phyloP scores from a whole-genome alignment of 306 rosid species.

The Sicyos baderoa region DNA sequence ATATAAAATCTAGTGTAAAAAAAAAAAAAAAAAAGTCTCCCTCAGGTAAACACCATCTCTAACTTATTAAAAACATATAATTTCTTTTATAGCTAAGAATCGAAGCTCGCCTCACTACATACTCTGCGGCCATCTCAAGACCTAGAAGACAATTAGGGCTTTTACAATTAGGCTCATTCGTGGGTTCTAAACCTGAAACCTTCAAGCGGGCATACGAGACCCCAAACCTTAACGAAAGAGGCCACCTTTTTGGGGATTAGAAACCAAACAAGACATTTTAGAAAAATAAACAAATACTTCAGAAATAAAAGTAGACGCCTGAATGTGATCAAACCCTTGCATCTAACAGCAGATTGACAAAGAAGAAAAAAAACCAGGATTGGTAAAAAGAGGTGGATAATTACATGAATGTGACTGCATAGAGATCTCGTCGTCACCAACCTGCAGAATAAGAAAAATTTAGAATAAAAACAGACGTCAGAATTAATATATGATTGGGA shows the following conservation, averaged over 20 bases:
- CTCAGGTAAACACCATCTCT: neutral
- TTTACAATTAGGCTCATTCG: too few relatives aligned
- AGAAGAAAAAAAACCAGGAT: neutral
- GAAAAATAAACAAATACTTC: neutral
- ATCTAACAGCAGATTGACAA: conserved; percentile 9
- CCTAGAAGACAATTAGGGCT: too few relatives aligned
- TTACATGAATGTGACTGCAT: conserved; percentile 50
- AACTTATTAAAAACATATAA: neutral
- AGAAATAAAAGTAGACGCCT: too few relatives aligned
- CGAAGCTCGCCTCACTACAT: too few relatives aligned
- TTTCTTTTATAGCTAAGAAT: too few relatives aligned
- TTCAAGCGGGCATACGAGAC: too few relatives aligned
- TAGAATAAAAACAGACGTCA: neutral
- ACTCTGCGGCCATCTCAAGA: too few relatives aligned
- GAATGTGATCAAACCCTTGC: neutral
- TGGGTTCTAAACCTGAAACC: too few relatives aligned
- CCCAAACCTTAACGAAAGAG: too few relatives aligned
- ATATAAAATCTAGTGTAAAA: too few relatives aligned
- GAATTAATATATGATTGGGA: conserved; percentile 17
- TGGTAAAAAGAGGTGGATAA: conserved; percentile 28
- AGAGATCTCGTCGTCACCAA: conserved; percentile 47
- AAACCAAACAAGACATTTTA: neutral
- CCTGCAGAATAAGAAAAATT: conserved; percentile 40
- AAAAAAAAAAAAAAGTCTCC: neutral
- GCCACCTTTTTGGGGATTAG: too few relatives aligned